phyloP scores from a whole-genome alignment of 2,329 filamentous ascomycete species.

The Sporothrix brasiliensis region DNA sequence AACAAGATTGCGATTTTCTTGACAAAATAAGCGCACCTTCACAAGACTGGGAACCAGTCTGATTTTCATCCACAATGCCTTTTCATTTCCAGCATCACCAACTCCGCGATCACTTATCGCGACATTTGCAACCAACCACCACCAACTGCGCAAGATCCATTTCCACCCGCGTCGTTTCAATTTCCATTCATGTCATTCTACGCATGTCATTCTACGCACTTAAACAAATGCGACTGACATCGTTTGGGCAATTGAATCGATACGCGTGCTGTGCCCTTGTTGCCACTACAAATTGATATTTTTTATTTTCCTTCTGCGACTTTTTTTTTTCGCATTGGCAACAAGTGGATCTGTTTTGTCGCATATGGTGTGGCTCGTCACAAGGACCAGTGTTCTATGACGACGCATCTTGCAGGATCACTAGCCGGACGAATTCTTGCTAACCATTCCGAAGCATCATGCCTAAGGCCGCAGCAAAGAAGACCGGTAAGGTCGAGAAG shows the following conservation, averaged over 20 bases:
- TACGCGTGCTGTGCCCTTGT: neutral
- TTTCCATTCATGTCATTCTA: neutral
- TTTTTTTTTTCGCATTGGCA: neutral
- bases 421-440: neutral
- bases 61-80: slow-evolving; percentile 18
- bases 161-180: neutral
- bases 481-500: slow-evolving; percentile 58
- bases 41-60: slow-evolving; percentile 31
- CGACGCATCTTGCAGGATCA: neutral
- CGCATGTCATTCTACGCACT: neutral
- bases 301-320: neutral
- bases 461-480: slow-evolving; percentile 63
- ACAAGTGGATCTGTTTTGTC: neutral
- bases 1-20: slow-evolving; percentile 1
- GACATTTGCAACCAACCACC: slow-evolving; percentile 33
- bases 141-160: neutral
- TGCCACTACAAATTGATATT: neutral
- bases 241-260: neutral
- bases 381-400: neutral
- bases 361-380: neutral
- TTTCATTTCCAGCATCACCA: slow-evolving; percentile 26
- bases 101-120: slow-evolving; percentile 22
- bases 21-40: slow-evolving; percentile 12
- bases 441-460: slow-evolving; percentile 49
- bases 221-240: neutral